Base-by-base conservation (phyloP, 345 rosid genomes). In the Pugionium cornutum region DNA sequence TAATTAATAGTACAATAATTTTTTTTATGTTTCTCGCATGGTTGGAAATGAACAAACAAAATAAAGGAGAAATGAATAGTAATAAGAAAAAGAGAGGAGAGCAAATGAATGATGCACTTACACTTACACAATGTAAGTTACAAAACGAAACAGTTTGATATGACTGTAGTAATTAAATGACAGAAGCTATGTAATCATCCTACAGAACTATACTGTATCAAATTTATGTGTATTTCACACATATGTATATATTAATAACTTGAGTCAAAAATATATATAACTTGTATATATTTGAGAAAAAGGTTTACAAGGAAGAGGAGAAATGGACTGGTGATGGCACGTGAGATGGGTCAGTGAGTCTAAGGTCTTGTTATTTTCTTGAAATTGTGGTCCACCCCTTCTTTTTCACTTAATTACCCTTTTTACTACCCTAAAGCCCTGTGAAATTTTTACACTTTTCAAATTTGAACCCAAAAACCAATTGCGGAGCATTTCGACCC, bases 281-380 rank as follows among this genome's bases (percentile, higher is more conserved):
- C 2, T 32, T 52, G 26, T 26, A 0, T 30, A 45, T 45, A 50
- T 1, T 26, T 62, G 66, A 62, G 33, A 47, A 61, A 18, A 46
- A 37, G 66, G 65, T 45, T 45, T 11, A 46, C 53, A 45, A 61
- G 51, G 33, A 34, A 61, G 42, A 45, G 5, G 53, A 34, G 30
- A 61, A 41, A 61, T 46, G 52, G 7, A 51, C 39, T 56, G 64
- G n/a, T 25, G 29, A 58, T 56, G 75, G 75, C 69, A 71, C 58
- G 64, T 71, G 75, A 63, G 75, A 56, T 54, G 64, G 68, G 75
- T 70, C 75, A 71, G 69, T 55, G 69, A 48, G 55, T 55, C 64
- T 39, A 47, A 40, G 64, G 75, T 71, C 52, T 54, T 71, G 75
- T 74, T 74, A 41, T 74, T 74, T 60, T 74, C 77, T 67, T 7